Percentiles rank a stretch among this genome's conserved stretches.
Conservation (phyloP, 495 filamentous ascomycete genomes). For the Daldinia vernicosa region DNA sequence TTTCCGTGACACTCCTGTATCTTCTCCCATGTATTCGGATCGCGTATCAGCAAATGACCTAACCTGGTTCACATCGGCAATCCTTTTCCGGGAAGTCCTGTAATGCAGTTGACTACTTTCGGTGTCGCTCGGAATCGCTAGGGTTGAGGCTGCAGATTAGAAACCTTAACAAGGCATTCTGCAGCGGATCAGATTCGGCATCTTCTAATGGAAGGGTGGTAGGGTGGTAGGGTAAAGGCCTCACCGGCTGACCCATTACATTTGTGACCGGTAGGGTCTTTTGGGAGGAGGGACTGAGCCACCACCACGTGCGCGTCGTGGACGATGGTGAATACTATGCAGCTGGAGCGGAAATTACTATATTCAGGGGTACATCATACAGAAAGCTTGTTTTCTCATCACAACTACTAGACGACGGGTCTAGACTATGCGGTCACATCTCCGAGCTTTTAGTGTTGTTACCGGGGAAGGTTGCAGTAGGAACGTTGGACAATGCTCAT, state of each 20-base stretch:
- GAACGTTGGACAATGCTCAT: not conserved
- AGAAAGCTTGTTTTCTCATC: not conserved
- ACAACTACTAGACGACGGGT: not conserved
- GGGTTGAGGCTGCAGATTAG: not conserved
- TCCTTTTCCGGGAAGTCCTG: conserved; percentile 1
- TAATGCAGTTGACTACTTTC: not conserved
- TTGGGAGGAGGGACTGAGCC: not conserved
- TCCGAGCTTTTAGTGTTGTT: conserved; percentile 17
- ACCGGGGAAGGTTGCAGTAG: conserved; percentile 9
- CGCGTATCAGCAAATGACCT: conserved; percentile 3
- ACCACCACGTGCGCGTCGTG: conserved; percentile 2
- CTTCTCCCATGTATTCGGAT: conserved; percentile 4
- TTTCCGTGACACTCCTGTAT: conserved; percentile 21
- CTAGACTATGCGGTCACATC: conserved; percentile 4
- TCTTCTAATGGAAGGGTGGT: conserved; percentile 6
- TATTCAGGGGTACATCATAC: not conserved
- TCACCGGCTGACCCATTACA: conserved; percentile 25
- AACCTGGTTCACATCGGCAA: conserved; percentile 8
- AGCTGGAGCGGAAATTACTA: not conserved
- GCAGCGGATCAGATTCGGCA: conserved; percentile 24
- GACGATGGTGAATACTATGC: not conserved
- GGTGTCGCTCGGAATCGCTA: conserved; percentile 25
- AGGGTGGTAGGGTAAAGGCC: conserved; percentile 2
- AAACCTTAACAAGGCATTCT: not conserved
- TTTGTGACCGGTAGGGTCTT: conserved; percentile 13